Evolutionary conservation across 2,329 filamentous ascomycete species (phyloP), one percentile per base, ranked within the genome.

Genomic region (Botrytis sinoallii): DNA sequence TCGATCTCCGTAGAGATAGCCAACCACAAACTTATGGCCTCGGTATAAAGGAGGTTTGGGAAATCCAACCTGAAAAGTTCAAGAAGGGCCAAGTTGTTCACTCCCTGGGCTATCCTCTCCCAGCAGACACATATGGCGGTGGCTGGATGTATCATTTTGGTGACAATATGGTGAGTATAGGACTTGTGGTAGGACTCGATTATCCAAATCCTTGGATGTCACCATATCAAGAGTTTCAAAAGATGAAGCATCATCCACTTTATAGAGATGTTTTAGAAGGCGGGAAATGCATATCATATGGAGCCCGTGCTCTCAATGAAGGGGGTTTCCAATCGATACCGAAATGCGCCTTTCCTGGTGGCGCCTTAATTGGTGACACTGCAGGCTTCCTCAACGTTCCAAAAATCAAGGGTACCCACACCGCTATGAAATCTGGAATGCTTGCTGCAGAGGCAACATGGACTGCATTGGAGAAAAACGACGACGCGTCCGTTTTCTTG

Each of bases 71-170:
- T 0, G 94, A 93, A 79, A 98, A 97, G 84, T 98, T 98, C 84
- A 87, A 92, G 75, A 92, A 92, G 80, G 96, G 96, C 71, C 86
- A 95, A 77, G 89, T 98, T 64, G 89, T 91, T 6, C 96, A 99
- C 85, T 93, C 94, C 7, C 90, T 99, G 91, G 96, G 96, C 32
- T 98, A 97, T 80, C 96, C 96, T 32, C 84, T 99, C 63, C 89
- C 94, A 25, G 89, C 87, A 78, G 92, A 98, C 81, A 96, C 95
- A 14, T 99, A 99, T 81, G 96, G 96, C 77, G 96, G 96, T 77
- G 94, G 93, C n/a, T 99, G 94, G 91, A 95, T 99, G 93, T 99
- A 99, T 81, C 96, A 99, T 83, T 99, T 98, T 83, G 96, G 95
- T 55, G 95, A 99, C 79, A 99, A 98, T 83, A 88, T 98, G 79